Evolutionary conservation across 108 stramenopile genomes (phyloP).

Genomic region (Parmales sp.): DNA sequence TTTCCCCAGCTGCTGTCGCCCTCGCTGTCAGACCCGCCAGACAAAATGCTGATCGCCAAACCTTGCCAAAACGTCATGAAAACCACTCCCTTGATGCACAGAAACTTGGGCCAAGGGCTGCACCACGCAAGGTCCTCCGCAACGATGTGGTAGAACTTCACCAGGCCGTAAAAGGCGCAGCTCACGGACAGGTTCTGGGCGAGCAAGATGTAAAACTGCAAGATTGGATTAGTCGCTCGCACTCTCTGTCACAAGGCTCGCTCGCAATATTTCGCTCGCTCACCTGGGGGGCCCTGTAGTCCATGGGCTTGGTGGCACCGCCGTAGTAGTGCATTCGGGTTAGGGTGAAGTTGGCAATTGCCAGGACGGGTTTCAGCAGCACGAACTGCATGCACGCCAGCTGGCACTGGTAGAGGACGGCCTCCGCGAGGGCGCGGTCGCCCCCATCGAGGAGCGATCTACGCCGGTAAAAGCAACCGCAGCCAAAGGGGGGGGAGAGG

Average conservation of each 20-base stretch:
- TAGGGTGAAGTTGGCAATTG: slow-evolving; percentile 51
- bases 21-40: slow-evolving; percentile 42
- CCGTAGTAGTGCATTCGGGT: slow-evolving; percentile 31
- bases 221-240: background rate
- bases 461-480: slow-evolving; percentile 36
- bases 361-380: slow-evolving; percentile 61
- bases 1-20: slow-evolving; percentile 29
- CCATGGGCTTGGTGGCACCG: slow-evolving; percentile 27
- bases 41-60: slow-evolving; percentile 51
- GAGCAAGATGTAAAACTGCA: slow-evolving; percentile 46
- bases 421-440: slow-evolving; percentile 38
- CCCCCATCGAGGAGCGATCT: slow-evolving; percentile 50
- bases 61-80: slow-evolving; percentile 95
- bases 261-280: background rate
- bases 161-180: slow-evolving; percentile 71
- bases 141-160: slow-evolving; percentile 85
- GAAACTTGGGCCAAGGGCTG: slow-evolving; percentile 76
- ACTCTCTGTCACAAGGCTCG: background rate
- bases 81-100: slow-evolving; percentile 73
- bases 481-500: slow-evolving; percentile 48
- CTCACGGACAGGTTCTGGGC: slow-evolving; percentile 72
- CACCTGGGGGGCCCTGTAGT: slow-evolving; percentile 59
- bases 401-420: slow-evolving; percentile 75
- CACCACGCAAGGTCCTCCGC: slow-evolving; percentile 74
- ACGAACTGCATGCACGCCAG: slow-evolving; percentile 83